phyloP scores from a whole-genome alignment of 495 filamentous ascomycete species.

The Aspergillus cristatus region DNA sequence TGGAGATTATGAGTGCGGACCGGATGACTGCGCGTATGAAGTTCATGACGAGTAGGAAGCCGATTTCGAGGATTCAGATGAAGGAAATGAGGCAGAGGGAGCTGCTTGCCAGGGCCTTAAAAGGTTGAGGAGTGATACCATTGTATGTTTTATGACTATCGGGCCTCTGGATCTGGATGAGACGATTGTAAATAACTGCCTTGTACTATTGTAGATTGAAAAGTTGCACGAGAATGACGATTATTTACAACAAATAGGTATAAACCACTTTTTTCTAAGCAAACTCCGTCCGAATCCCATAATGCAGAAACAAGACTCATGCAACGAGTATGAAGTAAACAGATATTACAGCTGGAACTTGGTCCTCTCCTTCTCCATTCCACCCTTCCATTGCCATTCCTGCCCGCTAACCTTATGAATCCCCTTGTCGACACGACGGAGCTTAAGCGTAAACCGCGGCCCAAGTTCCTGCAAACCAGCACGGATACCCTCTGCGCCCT shows the following conservation, averaged over 20 bases:
- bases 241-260: too few species aligned
- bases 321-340: slow-evolving; percentile 5
- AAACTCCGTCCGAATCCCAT: slow-evolving; percentile 22
- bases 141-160: background rate
- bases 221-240: too few species aligned
- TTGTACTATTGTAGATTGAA: too few species aligned
- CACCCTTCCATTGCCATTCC: slow-evolving; percentile 91
- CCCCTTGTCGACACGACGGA: slow-evolving; percentile 84
- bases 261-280: slow-evolving; percentile 17
- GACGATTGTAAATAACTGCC: too few species aligned
- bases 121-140: slow-evolving; percentile 1
- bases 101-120: slow-evolving; percentile 13
- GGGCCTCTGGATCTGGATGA: too few species aligned
- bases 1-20: slow-evolving; percentile 40
- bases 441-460: slow-evolving; percentile 75
- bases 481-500: slow-evolving; percentile 71
- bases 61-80: slow-evolving; percentile 18
- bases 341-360: slow-evolving; percentile 70
- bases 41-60: slow-evolving; percentile 50
- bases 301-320: slow-evolving; percentile 6
- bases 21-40: slow-evolving; percentile 37
- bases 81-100: slow-evolving; percentile 17
- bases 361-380: slow-evolving; percentile 88
- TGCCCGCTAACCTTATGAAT: slow-evolving; percentile 73
- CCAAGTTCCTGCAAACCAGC: slow-evolving; percentile 81